These are phyloP conservation scores for Aspergillus latus DNA, from an alignment of 2,329 filamentous ascomycete genomes.

Conservation along the genomic window DNA sequence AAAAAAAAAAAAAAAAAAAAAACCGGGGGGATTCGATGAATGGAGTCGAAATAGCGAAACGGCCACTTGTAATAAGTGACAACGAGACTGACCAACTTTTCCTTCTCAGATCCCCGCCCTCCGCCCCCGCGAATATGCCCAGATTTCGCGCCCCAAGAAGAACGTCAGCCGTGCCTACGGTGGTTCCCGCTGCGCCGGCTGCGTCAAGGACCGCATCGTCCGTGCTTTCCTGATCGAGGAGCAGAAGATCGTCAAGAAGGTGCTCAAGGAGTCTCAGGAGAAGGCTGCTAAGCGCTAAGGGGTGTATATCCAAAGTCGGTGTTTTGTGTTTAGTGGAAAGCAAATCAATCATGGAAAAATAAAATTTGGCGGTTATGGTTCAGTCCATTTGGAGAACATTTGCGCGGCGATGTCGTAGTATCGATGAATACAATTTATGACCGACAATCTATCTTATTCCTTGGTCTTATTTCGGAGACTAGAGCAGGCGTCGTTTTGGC, in stretches of 20 bases:
- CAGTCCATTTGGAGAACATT: constrained; percentile 33
- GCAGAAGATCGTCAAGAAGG: constrained; percentile 99
- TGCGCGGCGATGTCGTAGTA: constrained; percentile 28
- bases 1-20: no score
- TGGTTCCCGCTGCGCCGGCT: constrained; percentile 97
- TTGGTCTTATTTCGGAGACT: neutral
- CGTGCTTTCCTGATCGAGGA: constrained; percentile 99
- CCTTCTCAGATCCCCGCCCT: constrained; percentile 78
- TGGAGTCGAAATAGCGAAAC: neutral
- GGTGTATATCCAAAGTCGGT: constrained; percentile 21
- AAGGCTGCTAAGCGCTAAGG: constrained; percentile 51
- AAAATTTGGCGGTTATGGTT: constrained; percentile 36
- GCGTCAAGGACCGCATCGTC: constrained; percentile 96
- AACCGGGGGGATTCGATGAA: neutral
- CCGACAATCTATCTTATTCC: constrained; percentile 4
- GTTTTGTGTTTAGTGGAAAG: constrained; percentile 36
- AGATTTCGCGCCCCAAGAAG: constrained; percentile 98
- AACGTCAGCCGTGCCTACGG: constrained; percentile 98
- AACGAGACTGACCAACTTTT: constrained; percentile 4
- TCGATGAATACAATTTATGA: constrained; percentile 38
- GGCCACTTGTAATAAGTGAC: neutral
- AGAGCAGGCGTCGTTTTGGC: no score
- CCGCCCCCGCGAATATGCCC: constrained; percentile 95
- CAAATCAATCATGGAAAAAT: constrained; percentile 33
- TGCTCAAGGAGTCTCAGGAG: constrained; percentile 95